Conservation (phyloP, 2,329 filamentous ascomycete genomes). For the Alternaria gansuensis region DNA sequence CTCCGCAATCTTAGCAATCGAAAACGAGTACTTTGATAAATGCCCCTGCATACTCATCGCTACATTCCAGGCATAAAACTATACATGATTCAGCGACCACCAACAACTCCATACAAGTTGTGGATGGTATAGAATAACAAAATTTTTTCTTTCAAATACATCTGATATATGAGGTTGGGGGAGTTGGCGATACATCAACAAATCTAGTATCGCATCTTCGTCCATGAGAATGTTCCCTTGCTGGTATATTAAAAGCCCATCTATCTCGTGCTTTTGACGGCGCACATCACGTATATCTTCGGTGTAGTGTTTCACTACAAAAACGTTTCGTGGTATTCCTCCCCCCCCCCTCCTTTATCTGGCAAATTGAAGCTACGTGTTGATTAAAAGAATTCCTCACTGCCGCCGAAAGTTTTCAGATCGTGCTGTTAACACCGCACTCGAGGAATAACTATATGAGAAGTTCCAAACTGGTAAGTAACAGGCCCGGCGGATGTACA, state of each 20-base stretch:
- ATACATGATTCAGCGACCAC: too few species aligned
- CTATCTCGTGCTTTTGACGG: neutral
- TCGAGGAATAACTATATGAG: neutral
- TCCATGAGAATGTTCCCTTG: neutral
- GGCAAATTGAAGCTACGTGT: neutral
- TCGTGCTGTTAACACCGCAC: neutral
- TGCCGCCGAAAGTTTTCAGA: neutral
- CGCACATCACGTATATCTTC: neutral
- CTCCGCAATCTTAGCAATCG: neutral
- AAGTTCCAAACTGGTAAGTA: neutral
- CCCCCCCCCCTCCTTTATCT: neutral
- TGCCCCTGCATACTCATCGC: too few species aligned
- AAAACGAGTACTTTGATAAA: too few species aligned
- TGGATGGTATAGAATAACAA: too few species aligned
- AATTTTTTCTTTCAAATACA: too few species aligned
- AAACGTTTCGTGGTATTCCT: neutral
- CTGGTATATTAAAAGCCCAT: neutral
- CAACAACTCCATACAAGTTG: too few species aligned
- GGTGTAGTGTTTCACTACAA: neutral
- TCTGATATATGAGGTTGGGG: too few species aligned
- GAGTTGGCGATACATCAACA: neutral
- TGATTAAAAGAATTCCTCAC: too few species aligned
- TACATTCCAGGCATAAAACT: too few species aligned
- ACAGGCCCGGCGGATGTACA: neutral
- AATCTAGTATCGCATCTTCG: neutral